Base-by-base conservation (phyloP, 371 early-diverging fungal genomes). In the Chytridium lagenaria region DNA sequence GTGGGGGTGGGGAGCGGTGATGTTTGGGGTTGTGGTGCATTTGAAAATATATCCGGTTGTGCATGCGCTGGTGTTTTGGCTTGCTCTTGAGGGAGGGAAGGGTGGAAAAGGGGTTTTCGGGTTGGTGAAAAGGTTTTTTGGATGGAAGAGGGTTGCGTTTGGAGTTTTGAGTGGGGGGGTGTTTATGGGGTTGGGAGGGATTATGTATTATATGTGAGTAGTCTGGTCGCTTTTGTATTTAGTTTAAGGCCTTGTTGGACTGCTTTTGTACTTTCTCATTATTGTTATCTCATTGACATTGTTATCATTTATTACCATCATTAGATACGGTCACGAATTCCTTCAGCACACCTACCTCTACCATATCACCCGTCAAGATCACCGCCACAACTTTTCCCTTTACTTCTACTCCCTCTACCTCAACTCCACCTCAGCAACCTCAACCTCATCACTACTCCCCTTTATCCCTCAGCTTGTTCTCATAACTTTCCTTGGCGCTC, bases 21-120 rank as follows among this genome's bases (percentile, higher is more conserved):
- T 92, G 37, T 95, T 93, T 86, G 99, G 98, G 0, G 77, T 96
- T n/a, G 85, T 95, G 3, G 96, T 98, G 7, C 99, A 99, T 79
- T 89, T 98, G 74, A 99, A 99, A 79, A 94, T 98, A 5, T 99
- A 97, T 80, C 98, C 99, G 2, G 86, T 95, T 66, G 91, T 99
- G 23, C 95, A 97, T 80, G 92, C 93, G 0, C 74, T 94, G 0
- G 93, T 97, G 0, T 71, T 96, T 23, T 78, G 73, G 71, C 66
- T 78, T 36, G 70, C 50, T 44, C 64, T 83, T 38, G 72, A 67
- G 65, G 37, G 70, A n/a, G 64, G 1, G n/a, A 61, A 49, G 37
- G 40, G 30, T 5, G 61, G 69, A 26, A 15, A 33, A 23, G 63
- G 33, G 63, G 36, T 61, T 61, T 10, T 31, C 7, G 36, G 63